phyloP scores from a whole-genome alignment of 495 filamentous ascomycete genomes.

The Parmelia sp. region DNA sequence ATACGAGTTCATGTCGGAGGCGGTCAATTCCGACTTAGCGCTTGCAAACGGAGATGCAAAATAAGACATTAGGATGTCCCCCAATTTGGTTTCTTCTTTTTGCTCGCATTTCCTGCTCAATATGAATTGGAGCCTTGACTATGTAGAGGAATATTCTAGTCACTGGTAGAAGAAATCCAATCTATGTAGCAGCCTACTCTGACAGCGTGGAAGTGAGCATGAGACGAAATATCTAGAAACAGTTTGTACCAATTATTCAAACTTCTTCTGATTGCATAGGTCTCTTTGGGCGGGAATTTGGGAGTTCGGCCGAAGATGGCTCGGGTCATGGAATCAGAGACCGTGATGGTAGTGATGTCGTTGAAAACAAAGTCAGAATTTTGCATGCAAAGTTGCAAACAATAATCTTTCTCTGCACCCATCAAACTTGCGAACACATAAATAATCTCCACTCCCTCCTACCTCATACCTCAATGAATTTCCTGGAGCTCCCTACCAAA shows the following conservation, averaged over 20 bases:
- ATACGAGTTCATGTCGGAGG: neutral
- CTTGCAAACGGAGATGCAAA: neutral
- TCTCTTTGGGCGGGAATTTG: constrained; percentile 3
- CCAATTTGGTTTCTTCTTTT: neutral
- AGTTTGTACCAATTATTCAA: neutral
- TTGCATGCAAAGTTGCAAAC: constrained; percentile 8
- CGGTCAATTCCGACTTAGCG: neutral
- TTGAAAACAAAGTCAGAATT: neutral
- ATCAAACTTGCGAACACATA: neutral
- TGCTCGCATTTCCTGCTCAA: neutral
- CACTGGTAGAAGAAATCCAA: neutral
- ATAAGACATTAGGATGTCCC: neutral
- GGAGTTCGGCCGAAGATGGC: neutral
- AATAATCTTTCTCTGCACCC: neutral
- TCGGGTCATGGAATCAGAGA: too few species aligned
- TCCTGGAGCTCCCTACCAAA: neutral
- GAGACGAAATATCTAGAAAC: constrained; percentile 1
- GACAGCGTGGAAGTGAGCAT: neutral
- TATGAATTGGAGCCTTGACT: neutral
- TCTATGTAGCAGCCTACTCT: neutral
- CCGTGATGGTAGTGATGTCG: neutral
- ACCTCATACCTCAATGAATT: constrained; percentile 1
- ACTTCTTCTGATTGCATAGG: neutral
- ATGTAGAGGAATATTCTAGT: neutral
- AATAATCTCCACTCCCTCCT: neutral